Conservation (phyloP, 108 stramenopile species). For the Hondaea fermentalgiana region DNA sequence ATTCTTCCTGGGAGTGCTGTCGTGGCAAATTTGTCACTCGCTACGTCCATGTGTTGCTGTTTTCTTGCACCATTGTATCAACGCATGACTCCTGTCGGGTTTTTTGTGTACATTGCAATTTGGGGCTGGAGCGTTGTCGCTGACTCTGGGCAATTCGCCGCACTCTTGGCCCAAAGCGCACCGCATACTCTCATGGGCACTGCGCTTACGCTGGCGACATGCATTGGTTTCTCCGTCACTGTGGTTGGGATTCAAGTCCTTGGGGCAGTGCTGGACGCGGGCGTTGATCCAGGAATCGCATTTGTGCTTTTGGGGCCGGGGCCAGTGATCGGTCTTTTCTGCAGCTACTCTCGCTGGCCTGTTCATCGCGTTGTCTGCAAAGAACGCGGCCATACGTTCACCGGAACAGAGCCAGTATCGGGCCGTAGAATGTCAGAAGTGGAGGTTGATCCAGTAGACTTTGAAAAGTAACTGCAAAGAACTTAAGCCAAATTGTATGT, state of each 20-base stretch:
- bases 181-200: conserved; percentile 29
- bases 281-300: neutral
- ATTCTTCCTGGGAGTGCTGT: neutral
- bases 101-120: conserved; percentile 15
- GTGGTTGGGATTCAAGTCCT: conserved; percentile 36
- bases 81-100: neutral
- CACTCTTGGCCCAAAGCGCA: conserved; percentile 23
- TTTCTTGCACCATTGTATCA: neutral
- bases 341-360: neutral
- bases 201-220: conserved; percentile 34
- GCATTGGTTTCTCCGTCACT: conserved; percentile 36
- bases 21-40: neutral
- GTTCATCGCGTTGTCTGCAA: neutral
- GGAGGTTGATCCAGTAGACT: too few species aligned
- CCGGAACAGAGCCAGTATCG: too few species aligned
- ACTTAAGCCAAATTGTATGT: too few species aligned
- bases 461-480: too few species aligned
- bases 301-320: neutral
- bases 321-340: neutral
- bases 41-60: neutral
- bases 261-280: conserved; percentile 19
- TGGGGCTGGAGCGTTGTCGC: conserved; percentile 42
- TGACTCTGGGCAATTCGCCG: conserved; percentile 42
- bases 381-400: too few species aligned
- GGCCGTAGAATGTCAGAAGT: too few species aligned